Evolutionary conservation across 257 asterid genomes (phyloP), one percentile per base, ranked within the genome.

Genomic region (Solanum ahanhuiri): DNA sequence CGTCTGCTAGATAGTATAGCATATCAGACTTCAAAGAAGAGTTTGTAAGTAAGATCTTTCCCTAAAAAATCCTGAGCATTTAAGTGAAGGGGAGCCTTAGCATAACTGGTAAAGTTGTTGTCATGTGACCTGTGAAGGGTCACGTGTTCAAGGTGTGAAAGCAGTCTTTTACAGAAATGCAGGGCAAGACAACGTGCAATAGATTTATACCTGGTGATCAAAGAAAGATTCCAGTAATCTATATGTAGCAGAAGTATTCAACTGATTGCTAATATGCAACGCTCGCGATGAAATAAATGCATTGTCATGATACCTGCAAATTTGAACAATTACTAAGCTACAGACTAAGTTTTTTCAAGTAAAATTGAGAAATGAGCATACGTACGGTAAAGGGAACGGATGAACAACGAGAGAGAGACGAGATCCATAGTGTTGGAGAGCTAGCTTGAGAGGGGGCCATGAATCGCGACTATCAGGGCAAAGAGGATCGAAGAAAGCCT

Each of bases 401-500:
- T 93, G 95, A 2, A 93, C 88, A 1, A 92, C 87, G 1, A 96
- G 92, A 5, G 91, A 71, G 34, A 94, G 85, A 12, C 87, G 89
- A 60, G 95, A 86, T 69, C 93, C 96, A 20, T 93, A 94, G 37
- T 88, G 89, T 0, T 90, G 83, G 22, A 93, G 87, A 31, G 91
- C 98, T 67, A 86, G 75, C 82, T 92, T 94, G 48, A 96, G 96
- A 22, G 95, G 96, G 34, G 92, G 94, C 99, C 99, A 95, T 9
- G 99, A 90, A 89, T 94, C 98, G 25, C 97, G 90, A 88, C 93
- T 91, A 58, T 96, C 98, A 5, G 99, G 98, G 92, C 98, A 96
- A 25, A 96, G 93, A 33, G 99, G 98, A 88, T 95, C 99, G 3
- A 95, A 85, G 77, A 96, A 96, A 3, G 98, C 99, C 92, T 96